phyloP scores from a whole-genome alignment of 2,329 filamentous ascomycete species.

The Xylariaceae sp. region DNA sequence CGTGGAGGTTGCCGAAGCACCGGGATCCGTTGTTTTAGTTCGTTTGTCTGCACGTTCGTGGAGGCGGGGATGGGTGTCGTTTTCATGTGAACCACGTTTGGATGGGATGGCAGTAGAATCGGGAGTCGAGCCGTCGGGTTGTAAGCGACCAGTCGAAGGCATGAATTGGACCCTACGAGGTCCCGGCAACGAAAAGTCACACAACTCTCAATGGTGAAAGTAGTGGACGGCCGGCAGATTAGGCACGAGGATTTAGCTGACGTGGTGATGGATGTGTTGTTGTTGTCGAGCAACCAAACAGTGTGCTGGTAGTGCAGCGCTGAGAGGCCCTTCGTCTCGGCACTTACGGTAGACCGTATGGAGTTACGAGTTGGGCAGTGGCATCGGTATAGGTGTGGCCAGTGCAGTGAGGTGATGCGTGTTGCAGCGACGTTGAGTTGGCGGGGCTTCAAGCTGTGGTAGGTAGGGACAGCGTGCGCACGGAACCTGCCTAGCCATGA shows the following conservation, averaged over 20 bases:
- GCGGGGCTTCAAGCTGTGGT: too few species aligned
- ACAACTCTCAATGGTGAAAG: constrained; percentile 17
- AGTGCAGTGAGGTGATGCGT: too few species aligned
- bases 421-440: too few species aligned
- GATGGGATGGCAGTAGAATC: constrained; percentile 23
- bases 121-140: constrained; percentile 25
- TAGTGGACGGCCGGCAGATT: constrained; percentile 4
- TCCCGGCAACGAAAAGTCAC: constrained; percentile 28
- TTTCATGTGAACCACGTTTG: constrained; percentile 19
- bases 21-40: constrained; percentile 13
- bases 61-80: constrained; percentile 4
- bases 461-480: too few species aligned
- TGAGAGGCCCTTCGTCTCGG: neutral
- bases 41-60: constrained; percentile 22
- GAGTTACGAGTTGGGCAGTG: too few species aligned
- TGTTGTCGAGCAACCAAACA: too few species aligned
- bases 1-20: constrained; percentile 2
- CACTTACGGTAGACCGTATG: too few species aligned
- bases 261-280: neutral
- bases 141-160: constrained; percentile 26
- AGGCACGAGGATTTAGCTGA: neutral
- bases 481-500: too few species aligned
- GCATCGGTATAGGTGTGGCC: too few species aligned
- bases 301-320: neutral
- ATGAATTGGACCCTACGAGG: constrained; percentile 26